These are phyloP conservation scores for Pyrenophora teres DNA, from an alignment of 2,329 filamentous ascomycete genomes.

Conservation along the genomic window DNA sequence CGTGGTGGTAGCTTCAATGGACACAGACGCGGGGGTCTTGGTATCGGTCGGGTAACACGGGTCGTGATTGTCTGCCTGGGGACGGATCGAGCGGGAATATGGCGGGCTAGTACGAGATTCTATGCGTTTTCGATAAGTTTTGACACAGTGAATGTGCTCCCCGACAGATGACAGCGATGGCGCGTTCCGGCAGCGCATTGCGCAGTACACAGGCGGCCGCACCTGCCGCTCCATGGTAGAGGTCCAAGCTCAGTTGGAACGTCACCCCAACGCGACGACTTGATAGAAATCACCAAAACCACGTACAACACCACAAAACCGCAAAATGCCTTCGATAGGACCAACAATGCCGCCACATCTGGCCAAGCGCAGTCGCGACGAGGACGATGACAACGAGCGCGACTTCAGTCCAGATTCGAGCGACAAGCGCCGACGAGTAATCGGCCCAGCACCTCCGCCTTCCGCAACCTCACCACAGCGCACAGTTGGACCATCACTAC, in stretches of 20 bases:
- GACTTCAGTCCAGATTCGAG: conserved; percentile 48
- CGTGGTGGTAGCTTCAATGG: not conserved
- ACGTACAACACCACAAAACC: conserved; percentile 23
- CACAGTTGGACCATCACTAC: conserved; percentile 58
- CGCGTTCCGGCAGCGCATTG: conserved; percentile 18
- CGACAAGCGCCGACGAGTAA: conserved; percentile 58
- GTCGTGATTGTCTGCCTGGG: conserved; percentile 10
- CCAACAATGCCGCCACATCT: conserved; percentile 72
- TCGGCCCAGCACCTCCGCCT: conserved; percentile 63
- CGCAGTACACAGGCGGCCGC: conserved; percentile 20
- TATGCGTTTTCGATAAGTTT: not conserved
- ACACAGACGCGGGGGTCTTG: conserved; percentile 14
- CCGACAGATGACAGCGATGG: not conserved
- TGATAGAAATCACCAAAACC: not conserved
- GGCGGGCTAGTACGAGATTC: not conserved
- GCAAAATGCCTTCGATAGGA: conserved; percentile 69
- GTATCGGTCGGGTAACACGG: conserved; percentile 11
- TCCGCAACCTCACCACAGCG: conserved; percentile 36
- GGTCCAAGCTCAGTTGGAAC: conserved; percentile 29
- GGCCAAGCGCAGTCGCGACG: conserved; percentile 56
- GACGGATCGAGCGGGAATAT: not conserved
- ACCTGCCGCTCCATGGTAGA: conserved; percentile 18
- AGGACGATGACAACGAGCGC: conserved; percentile 49
- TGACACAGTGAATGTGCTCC: not conserved
- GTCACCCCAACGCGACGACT: conserved; percentile 13